These are phyloP conservation scores for Huntiella omanensis DNA, from an alignment of 2,329 filamentous ascomycete genomes.

Conservation along the genomic window DNA sequence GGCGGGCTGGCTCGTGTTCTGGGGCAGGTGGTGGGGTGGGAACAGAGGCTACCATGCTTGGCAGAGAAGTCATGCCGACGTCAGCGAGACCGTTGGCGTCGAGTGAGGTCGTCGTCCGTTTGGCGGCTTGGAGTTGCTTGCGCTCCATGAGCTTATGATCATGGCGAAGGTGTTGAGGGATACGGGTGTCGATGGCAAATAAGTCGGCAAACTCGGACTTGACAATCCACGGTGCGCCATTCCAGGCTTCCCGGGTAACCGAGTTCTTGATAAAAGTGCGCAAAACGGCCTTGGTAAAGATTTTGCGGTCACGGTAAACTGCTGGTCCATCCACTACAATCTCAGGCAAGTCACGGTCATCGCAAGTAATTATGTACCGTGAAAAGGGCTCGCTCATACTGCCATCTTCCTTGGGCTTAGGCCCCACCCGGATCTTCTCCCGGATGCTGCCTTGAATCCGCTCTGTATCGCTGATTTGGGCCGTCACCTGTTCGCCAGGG, in stretches of 20 bases:
- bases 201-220: conserved; percentile 67
- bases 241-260: conserved; percentile 81
- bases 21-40: neutral
- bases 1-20: conserved; percentile 28
- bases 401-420: conserved; percentile 45
- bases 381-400: conserved; percentile 52
- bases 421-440: conserved; percentile 65
- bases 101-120: conserved; percentile 32
- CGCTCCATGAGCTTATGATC: conserved; percentile 62
- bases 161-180: conserved; percentile 66
- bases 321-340: conserved; percentile 64
- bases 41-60: neutral
- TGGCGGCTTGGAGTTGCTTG: conserved; percentile 50
- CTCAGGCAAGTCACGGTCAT: conserved; percentile 49
- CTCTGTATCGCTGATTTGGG: conserved; percentile 50
- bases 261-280: conserved; percentile 91
- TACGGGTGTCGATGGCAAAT: conserved; percentile 72
- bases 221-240: conserved; percentile 89
- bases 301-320: conserved; percentile 69
- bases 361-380: conserved; percentile 62
- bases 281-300: conserved; percentile 87
- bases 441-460: conserved; percentile 56
- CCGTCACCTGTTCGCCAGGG: conserved; percentile 67
- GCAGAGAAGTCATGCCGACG: conserved; percentile 10
- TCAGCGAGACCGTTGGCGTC: conserved; percentile 23